Percentiles rank a stretch among this genome's conserved stretches.
Conservation (phyloP, 495 filamentous ascomycete genomes). For the Collariella sp. region DNA sequence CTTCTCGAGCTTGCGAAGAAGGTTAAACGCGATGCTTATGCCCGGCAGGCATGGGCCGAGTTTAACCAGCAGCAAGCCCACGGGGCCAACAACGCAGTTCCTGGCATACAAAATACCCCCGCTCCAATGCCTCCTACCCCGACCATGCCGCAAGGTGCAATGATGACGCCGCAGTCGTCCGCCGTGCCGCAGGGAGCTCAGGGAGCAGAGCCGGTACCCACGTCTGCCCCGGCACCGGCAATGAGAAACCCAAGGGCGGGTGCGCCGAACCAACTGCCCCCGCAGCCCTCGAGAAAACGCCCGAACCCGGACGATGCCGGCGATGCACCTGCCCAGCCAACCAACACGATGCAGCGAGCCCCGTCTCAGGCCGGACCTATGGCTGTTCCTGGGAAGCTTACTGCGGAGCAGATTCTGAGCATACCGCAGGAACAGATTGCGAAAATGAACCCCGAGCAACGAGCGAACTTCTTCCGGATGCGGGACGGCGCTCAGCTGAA, state of each 20-base stretch:
- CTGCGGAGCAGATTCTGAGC: background rate
- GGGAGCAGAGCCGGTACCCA: background rate
- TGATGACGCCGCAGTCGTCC: background rate
- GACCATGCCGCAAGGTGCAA: background rate
- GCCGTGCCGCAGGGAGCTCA: background rate
- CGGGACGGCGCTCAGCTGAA: slow-evolving; percentile 27
- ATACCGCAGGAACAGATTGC: slow-evolving; percentile 42
- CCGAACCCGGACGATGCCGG: slow-evolving; percentile 53
- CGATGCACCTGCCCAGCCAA: slow-evolving; percentile 44
- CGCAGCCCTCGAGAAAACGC: slow-evolving; percentile 38
- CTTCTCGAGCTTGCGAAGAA: background rate
- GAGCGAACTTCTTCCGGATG: slow-evolving; percentile 32
- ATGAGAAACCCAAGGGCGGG: background rate
- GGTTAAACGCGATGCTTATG: background rate
- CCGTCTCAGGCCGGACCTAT: slow-evolving; percentile 15
- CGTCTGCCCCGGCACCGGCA: background rate
- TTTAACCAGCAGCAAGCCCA: background rate
- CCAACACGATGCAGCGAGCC: slow-evolving; percentile 28
- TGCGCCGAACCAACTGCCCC: slow-evolving; percentile 17
- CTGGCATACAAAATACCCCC: background rate
- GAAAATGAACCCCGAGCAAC: slow-evolving; percentile 44
- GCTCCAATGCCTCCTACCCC: background rate
- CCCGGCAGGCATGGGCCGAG: slow-evolving; percentile 1
- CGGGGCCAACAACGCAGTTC: background rate
- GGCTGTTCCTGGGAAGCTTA: background rate